These are phyloP conservation scores for Trichophyton simii DNA, from an alignment of 2,329 filamentous ascomycete species.

Conservation along the genomic window DNA sequence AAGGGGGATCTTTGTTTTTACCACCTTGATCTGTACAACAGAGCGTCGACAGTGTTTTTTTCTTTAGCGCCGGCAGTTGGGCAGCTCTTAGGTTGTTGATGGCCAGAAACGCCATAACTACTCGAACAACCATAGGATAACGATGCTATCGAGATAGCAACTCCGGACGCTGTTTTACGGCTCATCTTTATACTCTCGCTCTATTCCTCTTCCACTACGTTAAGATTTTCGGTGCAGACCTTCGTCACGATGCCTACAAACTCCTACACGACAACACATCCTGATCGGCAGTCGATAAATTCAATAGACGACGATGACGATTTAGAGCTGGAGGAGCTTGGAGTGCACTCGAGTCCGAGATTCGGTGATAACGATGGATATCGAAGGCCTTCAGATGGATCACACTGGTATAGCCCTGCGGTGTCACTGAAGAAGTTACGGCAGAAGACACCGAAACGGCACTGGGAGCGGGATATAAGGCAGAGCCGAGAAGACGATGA, in stretches of 20 bases:
- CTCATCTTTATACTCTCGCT: background rate
- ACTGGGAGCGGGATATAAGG: conserved; percentile 19
- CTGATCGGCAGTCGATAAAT: conserved; percentile 22
- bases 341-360: conserved; percentile 22
- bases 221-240: background rate
- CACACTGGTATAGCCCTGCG: conserved; percentile 23
- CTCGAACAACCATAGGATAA: background rate
- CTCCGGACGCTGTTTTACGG: background rate
- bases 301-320: conserved; percentile 30
- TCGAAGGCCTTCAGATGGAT: conserved; percentile 12
- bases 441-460: conserved; percentile 34
- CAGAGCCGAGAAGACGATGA: conserved; percentile 39
- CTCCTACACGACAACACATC: conserved; percentile 20
- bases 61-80: background rate
- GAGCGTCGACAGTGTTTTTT: background rate
- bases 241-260: conserved; percentile 10
- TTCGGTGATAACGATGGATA: conserved; percentile 15
- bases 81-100: background rate
- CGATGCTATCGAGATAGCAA: background rate
- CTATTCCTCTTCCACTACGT: background rate
- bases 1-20: no score
- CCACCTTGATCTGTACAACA: no score
- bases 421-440: conserved; percentile 40
- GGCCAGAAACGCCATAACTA: background rate
- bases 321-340: conserved; percentile 36